Percentiles rank a stretch among this genome's conserved stretches.
Evolutionary conservation across 805 yeast genomes (phyloP).

Genomic region (Brettanomyces anomalus): DNA sequence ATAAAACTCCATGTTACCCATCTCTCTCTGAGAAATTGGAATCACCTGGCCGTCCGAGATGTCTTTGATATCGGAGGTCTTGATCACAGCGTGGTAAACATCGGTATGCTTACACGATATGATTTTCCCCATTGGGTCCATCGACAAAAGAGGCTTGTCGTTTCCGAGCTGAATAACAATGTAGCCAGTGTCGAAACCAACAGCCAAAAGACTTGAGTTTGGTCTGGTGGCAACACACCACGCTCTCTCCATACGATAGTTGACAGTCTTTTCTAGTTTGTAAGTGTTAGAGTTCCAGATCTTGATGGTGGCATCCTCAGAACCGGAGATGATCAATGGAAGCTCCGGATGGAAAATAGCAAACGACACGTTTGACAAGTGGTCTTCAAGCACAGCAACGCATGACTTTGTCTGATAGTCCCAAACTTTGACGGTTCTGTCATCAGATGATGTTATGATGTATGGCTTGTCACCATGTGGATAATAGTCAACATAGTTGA

Average conservation of each 20-base stretch:
- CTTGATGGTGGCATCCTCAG: constrained; percentile 91
- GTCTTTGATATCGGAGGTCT: constrained; percentile 48
- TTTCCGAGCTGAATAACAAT: constrained; percentile 85
- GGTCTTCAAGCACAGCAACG: constrained; percentile 92
- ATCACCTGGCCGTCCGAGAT: constrained; percentile 72
- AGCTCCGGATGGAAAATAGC: constrained; percentile 98
- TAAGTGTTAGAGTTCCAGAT: constrained; percentile 94
- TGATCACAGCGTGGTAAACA: constrained; percentile 74
- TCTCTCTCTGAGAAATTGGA: constrained; percentile 73
- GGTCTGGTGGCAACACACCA: constrained; percentile 86
- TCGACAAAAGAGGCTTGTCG: constrained; percentile 87
- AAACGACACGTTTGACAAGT: constrained; percentile 87
- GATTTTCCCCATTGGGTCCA: constrained; percentile 89
- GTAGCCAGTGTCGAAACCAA: constrained; percentile 93
- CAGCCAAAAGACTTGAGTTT: constrained; percentile 69
- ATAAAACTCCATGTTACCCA: constrained; percentile 90
- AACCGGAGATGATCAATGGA: constrained; percentile 90
- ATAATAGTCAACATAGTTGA: constrained; percentile 91
- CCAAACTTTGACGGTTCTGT: constrained; percentile 83
- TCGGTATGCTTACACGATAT: constrained; percentile 90
- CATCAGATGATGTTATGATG: constrained; percentile 85
- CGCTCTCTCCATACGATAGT: constrained; percentile 88
- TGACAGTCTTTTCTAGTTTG: constrained; percentile 84
- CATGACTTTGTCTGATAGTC: constrained; percentile 96
- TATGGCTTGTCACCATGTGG: constrained; percentile 98